Evolutionary conservation across 768 basidiomycete species (phyloP), one percentile per base, ranked within the genome.

Genomic region (Candolleomyces efflorescens): DNA sequence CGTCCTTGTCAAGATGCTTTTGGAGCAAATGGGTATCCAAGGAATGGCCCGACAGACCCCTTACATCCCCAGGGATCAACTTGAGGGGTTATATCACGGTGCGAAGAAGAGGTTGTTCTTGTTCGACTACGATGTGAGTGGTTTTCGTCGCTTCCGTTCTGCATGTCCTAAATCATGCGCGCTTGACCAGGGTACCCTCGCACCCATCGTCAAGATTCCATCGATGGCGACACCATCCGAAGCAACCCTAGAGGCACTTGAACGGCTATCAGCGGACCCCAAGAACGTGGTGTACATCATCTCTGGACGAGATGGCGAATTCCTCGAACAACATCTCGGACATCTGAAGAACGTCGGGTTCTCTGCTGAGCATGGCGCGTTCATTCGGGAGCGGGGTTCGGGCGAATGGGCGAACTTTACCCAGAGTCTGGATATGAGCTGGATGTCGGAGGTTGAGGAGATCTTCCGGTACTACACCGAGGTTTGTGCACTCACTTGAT

Each of bases 401-500:
- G 67, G 58, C 26, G 75, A 81, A 60, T 99, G 96, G 92, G 78
- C 76, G 60, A 94, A 94, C 68, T 90, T 97, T 68, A 97, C 95
- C n/a, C 83, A 87, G 71, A 82, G 79, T 60, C 70, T 99, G 67
- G 95, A 99, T 74, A 98, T 98, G 96, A 84, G 84, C 62, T 99
- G 96, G 96, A 94, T 96, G 90, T 77, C 73, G 53, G 96, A 99
- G 75, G 96, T 97, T 27, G 83, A 87, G 65, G 94, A 98, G 75
- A 88, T 99, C 51, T 99, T 99, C 74, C 84, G 82, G 72, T 98
- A 96, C 74, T 96, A 96, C 73, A 96, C 93, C 17, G 94, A 96
- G 82, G 86, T 87, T 60, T 46, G 83, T 70, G 20, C 17, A 24
- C 11, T 11, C 32, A 11, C 11, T 32, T 32, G 32, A 32, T 32